Evolutionary conservation across 1,284 basidiomycete genomes (phyloP), one percentile per base, ranked within the genome.

Genomic region (Takashimella koratensis): DNA sequence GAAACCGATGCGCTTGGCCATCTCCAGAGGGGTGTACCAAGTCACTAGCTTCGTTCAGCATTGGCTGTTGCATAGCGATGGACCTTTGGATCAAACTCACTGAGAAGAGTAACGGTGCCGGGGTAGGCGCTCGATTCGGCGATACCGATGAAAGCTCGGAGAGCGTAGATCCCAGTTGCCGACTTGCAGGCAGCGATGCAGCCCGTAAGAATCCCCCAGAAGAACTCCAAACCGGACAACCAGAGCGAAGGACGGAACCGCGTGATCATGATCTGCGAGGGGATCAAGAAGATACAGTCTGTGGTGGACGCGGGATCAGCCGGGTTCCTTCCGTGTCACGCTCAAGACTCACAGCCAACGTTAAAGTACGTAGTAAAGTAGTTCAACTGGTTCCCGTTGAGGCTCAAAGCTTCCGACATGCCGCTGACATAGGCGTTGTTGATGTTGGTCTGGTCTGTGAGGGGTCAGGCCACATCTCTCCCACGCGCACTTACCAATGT

Each of bases 351-450:
- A 56, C 59, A 67, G 6, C 64, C 66, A 24, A 65, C 59, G 45
- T 62, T 66, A 56, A 71, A 75, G 57, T 67, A 66, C 16, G 68
- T 71, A 36, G 63, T 63, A 47, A 70, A 66, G 53, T 65, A 64
- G 63, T 88, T 88, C 67, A 83, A 84, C 57, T 88, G 79, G 40
- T 81, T 85, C 44, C 85, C 85, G 41, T 78, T 69, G 82, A 87
- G 84, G 57, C 80, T 65, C 44, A 88, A 79, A 36, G 87, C 86
- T 71, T 90, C 86, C 60, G 82, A 84, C 87, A 91, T 88, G 3
- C 88, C 88, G 3, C 86, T 87, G 16, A 90, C 86, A 51, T 74
- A 74, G 16, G 70, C 72, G 3, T 60, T 68, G 26, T 61, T 67
- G 56, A 64, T 65, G 53, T 62, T 62, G 13, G 59, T 62, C 27